Conservation (phyloP, 495 filamentous ascomycete species). For the Neohortaea acidophila region DNA sequence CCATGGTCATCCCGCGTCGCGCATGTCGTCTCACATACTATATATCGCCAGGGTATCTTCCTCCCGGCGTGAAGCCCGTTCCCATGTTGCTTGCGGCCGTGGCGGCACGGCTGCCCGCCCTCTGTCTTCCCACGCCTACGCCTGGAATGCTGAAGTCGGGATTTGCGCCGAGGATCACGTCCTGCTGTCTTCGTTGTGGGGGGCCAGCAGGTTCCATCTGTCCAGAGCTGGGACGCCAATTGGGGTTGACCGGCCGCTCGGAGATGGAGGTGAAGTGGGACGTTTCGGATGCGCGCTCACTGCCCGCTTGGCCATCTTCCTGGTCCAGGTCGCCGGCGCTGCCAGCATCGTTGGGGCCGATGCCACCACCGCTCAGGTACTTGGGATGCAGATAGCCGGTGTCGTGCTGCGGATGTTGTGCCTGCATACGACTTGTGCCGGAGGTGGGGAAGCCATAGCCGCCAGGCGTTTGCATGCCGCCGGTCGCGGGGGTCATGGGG, state of each 20-base stretch:
- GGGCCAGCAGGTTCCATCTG: constrained; percentile 1
- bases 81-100: too few relatives aligned
- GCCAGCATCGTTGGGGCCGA: not conserved
- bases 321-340: not conserved
- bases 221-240: constrained; percentile 43
- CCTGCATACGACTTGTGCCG: constrained; percentile 9
- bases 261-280: constrained; percentile 61
- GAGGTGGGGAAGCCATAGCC: not conserved
- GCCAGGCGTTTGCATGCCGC: not conserved
- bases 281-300: constrained; percentile 1
- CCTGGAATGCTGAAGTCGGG: constrained; percentile 55
- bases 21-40: too few relatives aligned
- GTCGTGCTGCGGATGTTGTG: constrained; percentile 3
- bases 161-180: constrained; percentile 51
- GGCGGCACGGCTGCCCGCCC: too few relatives aligned
- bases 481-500: constrained; percentile 16
- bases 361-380: not conserved
- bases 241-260: constrained; percentile 73
- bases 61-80: too few relatives aligned
- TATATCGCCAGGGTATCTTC: too few relatives aligned
- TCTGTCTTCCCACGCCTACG: constrained; percentile 8
- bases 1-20: too few relatives aligned
- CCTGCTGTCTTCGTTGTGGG: constrained; percentile 33
- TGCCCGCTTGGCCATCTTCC: not conserved
- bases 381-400: constrained; percentile 6